phyloP scores from a whole-genome alignment of 1,139 yeast genomes.

The Geotrichum siamense region DNA sequence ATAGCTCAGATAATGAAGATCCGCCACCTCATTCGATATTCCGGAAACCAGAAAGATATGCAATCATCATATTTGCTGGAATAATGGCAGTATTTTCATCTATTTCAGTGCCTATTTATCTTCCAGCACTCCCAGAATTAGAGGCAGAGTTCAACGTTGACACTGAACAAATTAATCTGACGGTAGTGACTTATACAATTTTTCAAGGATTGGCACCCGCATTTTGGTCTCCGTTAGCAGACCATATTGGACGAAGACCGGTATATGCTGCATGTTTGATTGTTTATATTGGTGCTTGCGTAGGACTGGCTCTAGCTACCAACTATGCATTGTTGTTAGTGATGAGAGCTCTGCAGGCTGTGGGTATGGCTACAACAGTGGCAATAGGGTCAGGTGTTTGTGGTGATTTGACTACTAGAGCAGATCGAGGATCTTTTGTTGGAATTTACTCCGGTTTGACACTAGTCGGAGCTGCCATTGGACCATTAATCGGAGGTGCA shows the following conservation, averaged over 20 bases:
- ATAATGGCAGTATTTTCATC: slow-evolving; percentile 53
- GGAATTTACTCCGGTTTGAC: slow-evolving; percentile 60
- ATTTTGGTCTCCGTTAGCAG: slow-evolving; percentile 57
- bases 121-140: slow-evolving; percentile 59
- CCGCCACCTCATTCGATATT: no score
- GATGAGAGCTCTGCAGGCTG: slow-evolving; percentile 60
- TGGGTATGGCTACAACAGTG: slow-evolving; percentile 63
- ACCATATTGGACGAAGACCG: slow-evolving; percentile 62
- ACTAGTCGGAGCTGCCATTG: slow-evolving; percentile 64
- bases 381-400: slow-evolving; percentile 48
- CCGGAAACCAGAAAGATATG: slow-evolving; percentile 38
- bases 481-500: slow-evolving; percentile 69
- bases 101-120: slow-evolving; percentile 62
- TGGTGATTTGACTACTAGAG: slow-evolving; percentile 18
- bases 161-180: slow-evolving; percentile 51
- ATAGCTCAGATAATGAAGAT: no score
- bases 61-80: slow-evolving; percentile 40
- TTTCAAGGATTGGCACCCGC: slow-evolving; percentile 69
- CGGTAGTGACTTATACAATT: slow-evolving; percentile 64
- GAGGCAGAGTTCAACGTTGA: slow-evolving; percentile 46
- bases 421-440: slow-evolving; percentile 56
- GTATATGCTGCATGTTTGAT: slow-evolving; percentile 47
- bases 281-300: slow-evolving; percentile 49
- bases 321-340: slow-evolving; percentile 48
- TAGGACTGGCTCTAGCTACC: slow-evolving; percentile 54